A percentile compares a stretch with the other conserved stretches of the same genome.
Evolutionary conservation across 208 protist species (phyloP).

Genomic region (Acanthamoeba culbertsoni): DNA sequence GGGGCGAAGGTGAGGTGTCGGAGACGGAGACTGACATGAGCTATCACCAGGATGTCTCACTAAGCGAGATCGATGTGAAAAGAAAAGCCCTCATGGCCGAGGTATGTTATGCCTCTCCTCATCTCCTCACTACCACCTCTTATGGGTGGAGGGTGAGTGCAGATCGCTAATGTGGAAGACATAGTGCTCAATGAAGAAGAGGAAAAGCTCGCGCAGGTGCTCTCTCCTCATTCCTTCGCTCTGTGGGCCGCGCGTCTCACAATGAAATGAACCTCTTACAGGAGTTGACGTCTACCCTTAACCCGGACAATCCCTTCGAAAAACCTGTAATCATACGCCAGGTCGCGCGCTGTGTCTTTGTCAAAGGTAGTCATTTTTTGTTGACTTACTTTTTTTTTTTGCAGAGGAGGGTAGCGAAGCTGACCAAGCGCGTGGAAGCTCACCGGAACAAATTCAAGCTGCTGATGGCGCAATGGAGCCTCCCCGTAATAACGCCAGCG

Average conservation of each 20-base stretch:
- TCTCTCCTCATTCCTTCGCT: not conserved
- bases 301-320: not conserved
- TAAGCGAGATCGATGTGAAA: not conserved
- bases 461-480: too few relatives aligned
- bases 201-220: not conserved
- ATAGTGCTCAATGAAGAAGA: not conserved
- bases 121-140: not conserved
- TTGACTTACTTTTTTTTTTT: not conserved
- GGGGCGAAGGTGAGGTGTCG: not conserved
- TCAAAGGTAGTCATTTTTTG: not conserved
- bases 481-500: too few relatives aligned
- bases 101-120: not conserved
- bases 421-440: not conserved
- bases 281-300: not conserved
- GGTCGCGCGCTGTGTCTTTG: not conserved
- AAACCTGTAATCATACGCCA: not conserved
- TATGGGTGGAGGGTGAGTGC: not conserved
- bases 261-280: not conserved
- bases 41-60: not conserved
- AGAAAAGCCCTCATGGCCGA: not conserved
- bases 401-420: not conserved
- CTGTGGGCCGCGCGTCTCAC: not conserved
- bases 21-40: not conserved
- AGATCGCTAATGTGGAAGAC: not conserved
- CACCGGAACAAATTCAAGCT: not conserved